phyloP scores from a whole-genome alignment of 768 basidiomycete genomes.

The Rhizopogon vinicolor region DNA sequence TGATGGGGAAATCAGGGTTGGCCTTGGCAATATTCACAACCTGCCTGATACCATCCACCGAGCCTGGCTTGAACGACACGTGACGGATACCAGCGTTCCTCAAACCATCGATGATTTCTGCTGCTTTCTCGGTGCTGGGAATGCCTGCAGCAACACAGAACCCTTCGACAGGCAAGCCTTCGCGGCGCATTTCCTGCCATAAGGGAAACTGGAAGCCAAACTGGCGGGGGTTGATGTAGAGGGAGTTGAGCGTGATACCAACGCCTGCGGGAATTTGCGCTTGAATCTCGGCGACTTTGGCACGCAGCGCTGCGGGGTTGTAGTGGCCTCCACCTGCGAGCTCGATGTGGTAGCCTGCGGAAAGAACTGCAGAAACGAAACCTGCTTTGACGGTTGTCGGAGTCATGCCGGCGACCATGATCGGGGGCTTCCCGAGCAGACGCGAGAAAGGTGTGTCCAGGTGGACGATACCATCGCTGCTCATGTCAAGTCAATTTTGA shows the following conservation, averaged over 20 bases:
- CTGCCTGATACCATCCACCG: slow-evolving; percentile 95
- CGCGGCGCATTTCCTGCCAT: slow-evolving; percentile 96
- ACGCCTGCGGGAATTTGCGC: slow-evolving; percentile 79
- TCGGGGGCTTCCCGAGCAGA: slow-evolving; percentile 91
- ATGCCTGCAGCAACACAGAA: slow-evolving; percentile 99
- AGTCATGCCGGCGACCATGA: slow-evolving; percentile 99
- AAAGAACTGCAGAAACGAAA: slow-evolving; percentile 88
- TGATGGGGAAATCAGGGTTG: slow-evolving; percentile 94
- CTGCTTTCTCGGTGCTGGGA: slow-evolving; percentile 94
- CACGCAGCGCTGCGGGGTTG: slow-evolving; percentile 80
- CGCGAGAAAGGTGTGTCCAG: slow-evolving; percentile 97
- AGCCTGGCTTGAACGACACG: slow-evolving; percentile 97
- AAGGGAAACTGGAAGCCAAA: slow-evolving; percentile 96
- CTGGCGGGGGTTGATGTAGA: slow-evolving; percentile 98
- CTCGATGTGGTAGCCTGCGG: slow-evolving; percentile 95
- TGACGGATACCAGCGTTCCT: slow-evolving; percentile 87
- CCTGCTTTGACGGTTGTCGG: slow-evolving; percentile 94
- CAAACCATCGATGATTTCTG: slow-evolving; percentile 89
- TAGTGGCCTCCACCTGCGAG: slow-evolving; percentile 98
- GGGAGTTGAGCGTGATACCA: slow-evolving; percentile 88
- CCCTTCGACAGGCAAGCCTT: slow-evolving; percentile 96
- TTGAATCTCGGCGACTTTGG: slow-evolving; percentile 93
- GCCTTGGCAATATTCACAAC: slow-evolving; percentile 93
- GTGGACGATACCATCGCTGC: slow-evolving; percentile 85
- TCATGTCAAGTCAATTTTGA: background rate